These are phyloP conservation scores for Solanum arcanum DNA, from an alignment of 257 asterid genomes.

Conservation along the genomic window DNA sequence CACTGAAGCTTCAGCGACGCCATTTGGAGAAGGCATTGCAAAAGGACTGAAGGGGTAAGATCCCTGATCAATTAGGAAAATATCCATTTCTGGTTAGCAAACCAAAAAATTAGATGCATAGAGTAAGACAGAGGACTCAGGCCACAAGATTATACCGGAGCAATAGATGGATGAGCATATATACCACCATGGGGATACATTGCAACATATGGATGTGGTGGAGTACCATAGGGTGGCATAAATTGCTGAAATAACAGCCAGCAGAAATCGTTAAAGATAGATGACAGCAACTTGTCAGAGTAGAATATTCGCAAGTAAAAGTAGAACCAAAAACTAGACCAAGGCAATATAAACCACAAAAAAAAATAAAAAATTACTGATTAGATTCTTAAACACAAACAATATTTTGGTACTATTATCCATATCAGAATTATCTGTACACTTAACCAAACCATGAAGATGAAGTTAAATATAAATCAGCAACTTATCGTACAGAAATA, in stretches of 20 bases:
- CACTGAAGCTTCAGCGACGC: constrained; percentile 71
- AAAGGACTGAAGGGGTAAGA: constrained; percentile 94
- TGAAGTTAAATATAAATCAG: not conserved
- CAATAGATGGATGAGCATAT: constrained; percentile 89
- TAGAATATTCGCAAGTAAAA: not conserved
- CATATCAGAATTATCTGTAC: not conserved
- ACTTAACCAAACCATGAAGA: not conserved
- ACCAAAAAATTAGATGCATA: not conserved
- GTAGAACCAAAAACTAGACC: not conserved
- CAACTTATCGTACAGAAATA: not conserved
- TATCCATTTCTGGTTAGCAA: not conserved
- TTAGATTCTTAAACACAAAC: not conserved
- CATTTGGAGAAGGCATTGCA: constrained; percentile 85
- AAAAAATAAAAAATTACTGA: not conserved
- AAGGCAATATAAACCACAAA: not conserved
- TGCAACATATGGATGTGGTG: constrained; percentile 94
- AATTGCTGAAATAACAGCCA: constrained; percentile 47
- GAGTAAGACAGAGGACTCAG: not conserved
- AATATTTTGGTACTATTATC: not conserved
- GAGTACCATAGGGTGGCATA: constrained; percentile 94
- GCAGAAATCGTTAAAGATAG: not conserved
- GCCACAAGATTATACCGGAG: constrained; percentile 48
- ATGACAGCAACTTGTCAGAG: not conserved
- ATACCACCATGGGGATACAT: constrained; percentile 95
- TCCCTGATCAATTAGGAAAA: constrained; percentile 30